Base-by-base conservation (phyloP, 2,329 filamentous ascomycete genomes). In the Colletotrichum sp. region DNA sequence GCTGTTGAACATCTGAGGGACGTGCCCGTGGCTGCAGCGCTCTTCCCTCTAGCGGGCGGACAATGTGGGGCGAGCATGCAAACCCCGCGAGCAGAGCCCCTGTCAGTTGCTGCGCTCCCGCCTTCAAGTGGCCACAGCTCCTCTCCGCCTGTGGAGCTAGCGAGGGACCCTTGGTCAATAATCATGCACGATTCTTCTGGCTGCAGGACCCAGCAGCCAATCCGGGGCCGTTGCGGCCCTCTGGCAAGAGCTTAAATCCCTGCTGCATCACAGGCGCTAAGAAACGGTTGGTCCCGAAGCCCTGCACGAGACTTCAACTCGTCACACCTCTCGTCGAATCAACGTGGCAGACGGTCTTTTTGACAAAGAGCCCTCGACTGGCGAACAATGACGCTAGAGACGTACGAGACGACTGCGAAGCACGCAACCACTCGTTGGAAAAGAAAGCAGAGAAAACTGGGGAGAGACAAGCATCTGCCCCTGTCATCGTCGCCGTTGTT, bases 231-330 rank as follows among this genome's bases (percentile, higher is more conserved):
- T 76, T 81, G 79, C 82, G 77, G 81, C 84, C 78, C 71, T 78
- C 32, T 75, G 72, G 73, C 69, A 65, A 77, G 79, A 76, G 77
- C 73, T 76, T 72, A 64, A 52, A 79, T 71, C 82, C 83, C 75
- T 82, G 82, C 67, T 70, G 71, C 78, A 78, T 79, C 80, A 77
- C 78, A 79, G 78, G 80, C 83, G 83, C 85, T 85, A 83, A 73
- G 80, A 81, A 83, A 84, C 85, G 85, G 85, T 86, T 85, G 85
- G 85, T 86, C 85, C 87, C 86, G 85, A 84, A 83, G 85, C 83
- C 84, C 83, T 88, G 86, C 86, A 87, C 84, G 82, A 84, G 83
- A 82, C 82, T 83, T 80, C 77, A 78, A 82, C 78, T 86, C 84
- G 84, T 89, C 87, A 89, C 87, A 87, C 76, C 74, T 72, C 71